Evolutionary conservation across 1,139 yeast genomes (phyloP), one percentile per base, ranked within the genome.

Genomic region (Saccharomycopsis phalli): DNA sequence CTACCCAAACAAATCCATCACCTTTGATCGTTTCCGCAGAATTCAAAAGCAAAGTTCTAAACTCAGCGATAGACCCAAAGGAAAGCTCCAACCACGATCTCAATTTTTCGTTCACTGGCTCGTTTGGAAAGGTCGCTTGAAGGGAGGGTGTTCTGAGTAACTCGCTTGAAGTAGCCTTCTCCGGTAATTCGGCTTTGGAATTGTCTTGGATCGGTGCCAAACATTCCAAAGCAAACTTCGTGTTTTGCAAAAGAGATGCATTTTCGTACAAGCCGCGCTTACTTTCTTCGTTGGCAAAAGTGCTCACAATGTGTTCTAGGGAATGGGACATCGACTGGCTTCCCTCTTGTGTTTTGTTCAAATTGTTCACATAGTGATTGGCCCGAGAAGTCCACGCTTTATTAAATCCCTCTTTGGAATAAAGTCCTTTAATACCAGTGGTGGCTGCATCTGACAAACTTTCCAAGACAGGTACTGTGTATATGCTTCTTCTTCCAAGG

Each of bases 1-100:
- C 76, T 25, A 78, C 57, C 91, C 91, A 81, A 2, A 81, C 74
- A 51, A 63, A 68, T 2, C 93, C 93, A 55, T 81, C 86, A 38
- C 93, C 91, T 47, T 76, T 74, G 45, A 79, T 74, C 11, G 78
- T 71, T 38, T 62, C 57, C 14, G 81, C 80, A 1, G 87, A 74
- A 49, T 76, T 71, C 45, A 80, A 54, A 36, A 81, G 57, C 41
- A 80, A 62, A 3, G 80, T 73, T 52, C 77, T 69, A 56, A 81
- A 80, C 58, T 81, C 88, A 14, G 63, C 64, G 4, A 79, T 50
- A 0, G 88, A 80, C 1, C 88, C 88, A 58, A 81, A 81, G 2
- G 81, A 70, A 29, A 64, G 61, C 13, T 56, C 57, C 25, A 81
- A 60, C 69, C 71, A 73, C 42, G 60, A 61, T 31, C 57, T 57